Conservation (phyloP, 2,329 filamentous ascomycete species). For the Cercospora berteroae region DNA sequence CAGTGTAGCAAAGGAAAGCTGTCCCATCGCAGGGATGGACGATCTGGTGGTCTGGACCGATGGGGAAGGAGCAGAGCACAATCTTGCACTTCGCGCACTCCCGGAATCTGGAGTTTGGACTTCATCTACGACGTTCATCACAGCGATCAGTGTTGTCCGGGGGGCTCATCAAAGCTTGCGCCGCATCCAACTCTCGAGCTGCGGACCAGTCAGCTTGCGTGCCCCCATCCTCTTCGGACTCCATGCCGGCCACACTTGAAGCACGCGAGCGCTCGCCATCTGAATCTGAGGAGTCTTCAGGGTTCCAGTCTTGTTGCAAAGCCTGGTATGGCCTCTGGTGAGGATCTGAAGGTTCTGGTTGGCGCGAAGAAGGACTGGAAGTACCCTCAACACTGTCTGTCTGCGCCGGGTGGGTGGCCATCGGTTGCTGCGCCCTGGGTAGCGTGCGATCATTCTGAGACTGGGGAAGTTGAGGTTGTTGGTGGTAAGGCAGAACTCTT, state of each 20-base stretch:
- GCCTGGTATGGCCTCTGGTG: not conserved
- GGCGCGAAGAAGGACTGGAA: not conserved
- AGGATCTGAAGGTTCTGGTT: not conserved
- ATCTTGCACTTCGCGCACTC: not conserved
- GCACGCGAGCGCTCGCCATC: not conserved
- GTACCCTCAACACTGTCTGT: not conserved
- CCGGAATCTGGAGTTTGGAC: not conserved
- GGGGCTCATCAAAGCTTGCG: not conserved
- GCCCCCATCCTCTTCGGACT: not conserved
- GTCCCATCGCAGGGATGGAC: not conserved
- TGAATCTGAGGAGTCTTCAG: not conserved
- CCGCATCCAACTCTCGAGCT: not conserved
- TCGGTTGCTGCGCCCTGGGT: not conserved
- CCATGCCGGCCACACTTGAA: not conserved
- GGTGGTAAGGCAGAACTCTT: not conserved
- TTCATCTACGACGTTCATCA: not conserved
- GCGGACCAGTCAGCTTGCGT: not conserved
- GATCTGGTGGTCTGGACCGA: not conserved
- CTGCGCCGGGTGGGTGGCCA: not conserved
- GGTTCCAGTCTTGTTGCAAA: not conserved
- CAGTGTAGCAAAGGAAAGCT: not conserved
- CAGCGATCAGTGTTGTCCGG: not conserved
- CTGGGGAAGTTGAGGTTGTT: not conserved
- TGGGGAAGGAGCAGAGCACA: not conserved
- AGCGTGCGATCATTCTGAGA: not conserved